Conservation (phyloP, 1,284 basidiomycete genomes). For the Microbotryum saponariae region DNA sequence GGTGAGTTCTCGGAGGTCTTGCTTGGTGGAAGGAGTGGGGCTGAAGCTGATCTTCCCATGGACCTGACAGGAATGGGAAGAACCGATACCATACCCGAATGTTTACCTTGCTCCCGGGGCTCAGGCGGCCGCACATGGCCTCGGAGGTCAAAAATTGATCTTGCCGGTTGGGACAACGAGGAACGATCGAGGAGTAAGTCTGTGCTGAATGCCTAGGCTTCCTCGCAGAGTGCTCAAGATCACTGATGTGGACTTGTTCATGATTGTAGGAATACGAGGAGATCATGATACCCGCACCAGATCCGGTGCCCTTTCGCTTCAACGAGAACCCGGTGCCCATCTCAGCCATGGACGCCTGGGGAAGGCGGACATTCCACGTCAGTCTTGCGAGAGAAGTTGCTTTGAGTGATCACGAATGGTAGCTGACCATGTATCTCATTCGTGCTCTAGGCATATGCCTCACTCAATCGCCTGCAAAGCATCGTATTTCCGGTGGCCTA, state of each 20-base stretch:
- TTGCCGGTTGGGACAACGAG: conserved; percentile 78
- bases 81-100: conserved; percentile 61
- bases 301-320: conserved; percentile 62
- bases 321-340: conserved; percentile 67
- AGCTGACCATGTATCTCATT: no score
- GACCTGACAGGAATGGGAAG: conserved; percentile 51
- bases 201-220: neutral
- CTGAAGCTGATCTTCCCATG: neutral
- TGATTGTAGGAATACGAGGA: conserved; percentile 51
- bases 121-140: conserved; percentile 60
- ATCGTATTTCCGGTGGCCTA: conserved; percentile 93
- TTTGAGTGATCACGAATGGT: neutral
- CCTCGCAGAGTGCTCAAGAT: conserved; percentile 35
- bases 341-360: conserved; percentile 66
- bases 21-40: conserved; percentile 34
- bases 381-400: conserved; percentile 36
- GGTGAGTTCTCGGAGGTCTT: conserved; percentile 38
- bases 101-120: conserved; percentile 66
- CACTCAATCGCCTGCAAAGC: conserved; percentile 90
- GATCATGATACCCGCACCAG: conserved; percentile 80
- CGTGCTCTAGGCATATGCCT: conserved; percentile 62
- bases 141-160: conserved; percentile 63
- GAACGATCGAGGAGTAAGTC: conserved; percentile 55
- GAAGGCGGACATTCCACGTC: conserved; percentile 80
- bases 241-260: conserved; percentile 38